Evolutionary conservation across 208 protist genomes (phyloP), one percentile per base, ranked within the genome.

Genomic region (Trypanosoma theileri): DNA sequence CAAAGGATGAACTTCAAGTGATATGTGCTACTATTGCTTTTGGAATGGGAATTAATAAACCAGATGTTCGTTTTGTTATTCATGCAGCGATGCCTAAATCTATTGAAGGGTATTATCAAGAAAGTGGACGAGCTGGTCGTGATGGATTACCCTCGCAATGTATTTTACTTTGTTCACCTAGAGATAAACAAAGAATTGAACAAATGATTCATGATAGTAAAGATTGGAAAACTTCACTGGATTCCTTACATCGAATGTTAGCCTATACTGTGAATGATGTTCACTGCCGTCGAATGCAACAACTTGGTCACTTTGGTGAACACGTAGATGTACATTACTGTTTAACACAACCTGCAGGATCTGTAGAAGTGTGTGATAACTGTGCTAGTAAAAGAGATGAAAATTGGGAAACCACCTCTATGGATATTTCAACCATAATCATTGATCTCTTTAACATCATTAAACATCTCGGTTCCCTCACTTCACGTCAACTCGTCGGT

Each of bases 31-130:
- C 98, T 17, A 97, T 99, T 54, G 98, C 98, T 21, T 99, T 99
- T 75, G 98, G 98, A 26, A 99, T 99, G 97, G 98, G 97, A 60
- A 99, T 99, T 70, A 98, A 99, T 79, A 99, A 99, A 61, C 90
- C 95, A 7, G 95, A 99, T 70, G 98, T 99, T 7, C 91, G 98
- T 52, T 99, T 96, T 73, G 97, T 99, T 41, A 92, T 99, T 55
- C 98, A 99, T 84, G 88, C 96, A 12, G 79, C 89, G 12, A 89
- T 99, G 71, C 98, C 98, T 0, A 99, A 98, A 80, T 97, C 85
- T 9, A 86, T 99, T 50, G 98, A 99, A 79, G 95, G 88, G 11
- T 99, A 99, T 75, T 98, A 98, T 76, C 98, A 99, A 69, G 98
- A 99, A 72, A 97, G 85, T 66, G 98, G 98, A 24, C 86, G 98